These are phyloP conservation scores for Phytophthora idaei DNA, from an alignment of 352 stramenopile species.

Conservation along the genomic window DNA sequence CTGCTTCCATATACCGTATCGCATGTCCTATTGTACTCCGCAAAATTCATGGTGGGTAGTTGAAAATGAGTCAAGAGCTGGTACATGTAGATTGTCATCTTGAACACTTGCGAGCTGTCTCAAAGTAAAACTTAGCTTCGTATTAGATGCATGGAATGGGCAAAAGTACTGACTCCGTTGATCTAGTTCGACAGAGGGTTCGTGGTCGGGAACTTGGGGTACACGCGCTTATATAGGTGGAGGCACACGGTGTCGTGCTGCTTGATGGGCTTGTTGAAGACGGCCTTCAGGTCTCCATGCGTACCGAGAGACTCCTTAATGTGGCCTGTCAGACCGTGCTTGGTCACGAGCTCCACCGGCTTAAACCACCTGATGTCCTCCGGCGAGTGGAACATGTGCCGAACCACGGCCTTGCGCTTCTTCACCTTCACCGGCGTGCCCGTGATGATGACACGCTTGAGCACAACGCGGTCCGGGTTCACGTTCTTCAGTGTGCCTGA, in stretches of 20 bases:
- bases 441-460: slow-evolving; percentile 98
- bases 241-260: slow-evolving; percentile 99
- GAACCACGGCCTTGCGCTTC: slow-evolving; percentile 97
- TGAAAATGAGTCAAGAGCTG: too few relatives aligned
- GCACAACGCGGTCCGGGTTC: slow-evolving; percentile 97
- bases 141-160: slow-evolving; percentile 30
- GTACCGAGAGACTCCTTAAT: slow-evolving; percentile 98
- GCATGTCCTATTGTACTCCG: too few relatives aligned
- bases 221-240: slow-evolving; percentile 99
- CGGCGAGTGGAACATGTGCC: slow-evolving; percentile 99
- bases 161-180: slow-evolving; percentile 27
- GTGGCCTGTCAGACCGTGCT: slow-evolving; percentile 97
- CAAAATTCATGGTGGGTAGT: too few relatives aligned
- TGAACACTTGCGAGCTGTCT: slow-evolving; percentile 9
- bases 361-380: slow-evolving; percentile 99
- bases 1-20: too few relatives aligned
- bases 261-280: slow-evolving; percentile 99
- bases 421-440: slow-evolving; percentile 99
- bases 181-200: slow-evolving; percentile 40
- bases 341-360: slow-evolving; percentile 96
- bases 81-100: slow-evolving; percentile 8
- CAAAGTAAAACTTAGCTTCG: slow-evolving; percentile 4
- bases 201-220: slow-evolving; percentile 93
- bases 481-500: slow-evolving; percentile 95
- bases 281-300: slow-evolving; percentile 98